Evolutionary conservation across 1,284 basidiomycete species (phyloP).

Genomic region (Ustilago shanxiensis): DNA sequence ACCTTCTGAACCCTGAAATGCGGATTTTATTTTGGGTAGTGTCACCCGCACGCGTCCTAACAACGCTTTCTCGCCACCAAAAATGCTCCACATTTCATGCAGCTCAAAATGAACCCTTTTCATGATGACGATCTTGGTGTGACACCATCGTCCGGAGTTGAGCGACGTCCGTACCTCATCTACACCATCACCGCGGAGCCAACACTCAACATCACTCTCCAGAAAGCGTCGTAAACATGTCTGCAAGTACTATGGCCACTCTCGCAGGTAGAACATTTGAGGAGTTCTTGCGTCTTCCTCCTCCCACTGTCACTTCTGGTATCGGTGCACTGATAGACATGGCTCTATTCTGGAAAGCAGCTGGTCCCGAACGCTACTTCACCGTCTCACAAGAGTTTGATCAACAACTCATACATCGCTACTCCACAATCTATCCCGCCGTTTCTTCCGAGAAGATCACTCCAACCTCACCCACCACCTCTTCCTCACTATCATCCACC

Average conservation of each 20-base stretch:
- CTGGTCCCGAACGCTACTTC: constrained; percentile 41
- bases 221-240: background rate
- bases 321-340: constrained; percentile 33
- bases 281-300: constrained; percentile 27
- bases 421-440: constrained; percentile 26
- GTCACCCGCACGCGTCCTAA: background rate
- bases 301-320: constrained; percentile 26
- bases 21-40: background rate
- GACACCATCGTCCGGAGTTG: background rate
- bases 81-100: constrained; percentile 8
- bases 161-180: background rate
- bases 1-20: constrained; percentile 17
- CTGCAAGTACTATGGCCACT: constrained; percentile 1
- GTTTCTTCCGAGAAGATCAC: constrained; percentile 24
- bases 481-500: background rate
- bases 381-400: constrained; percentile 32
- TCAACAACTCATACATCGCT: constrained; percentile 26
- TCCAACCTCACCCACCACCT: constrained; percentile 1
- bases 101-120: background rate
- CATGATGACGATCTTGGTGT: background rate
- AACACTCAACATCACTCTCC: too few relatives aligned
- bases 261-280: constrained; percentile 29
- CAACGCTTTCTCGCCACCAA: background rate
- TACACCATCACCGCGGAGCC: background rate
- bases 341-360: constrained; percentile 40